These are phyloP conservation scores for Rhexocercosporidium sp. DNA, from an alignment of 2,329 filamentous ascomycete genomes.

Conservation along the genomic window DNA sequence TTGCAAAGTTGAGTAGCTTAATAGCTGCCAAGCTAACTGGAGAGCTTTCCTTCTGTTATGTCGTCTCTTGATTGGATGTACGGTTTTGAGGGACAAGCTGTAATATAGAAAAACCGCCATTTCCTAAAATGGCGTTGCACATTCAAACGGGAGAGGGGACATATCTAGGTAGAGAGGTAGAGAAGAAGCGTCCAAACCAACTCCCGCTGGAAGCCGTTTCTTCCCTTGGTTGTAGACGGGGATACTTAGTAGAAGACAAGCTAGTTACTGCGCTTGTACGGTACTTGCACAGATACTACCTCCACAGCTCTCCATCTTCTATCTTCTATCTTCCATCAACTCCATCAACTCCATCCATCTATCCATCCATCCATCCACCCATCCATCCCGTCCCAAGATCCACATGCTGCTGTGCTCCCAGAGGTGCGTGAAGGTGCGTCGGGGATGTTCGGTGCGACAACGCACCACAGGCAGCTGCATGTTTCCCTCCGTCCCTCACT, in stretches of 20 bases:
- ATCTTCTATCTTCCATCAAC: no score
- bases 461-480: background rate
- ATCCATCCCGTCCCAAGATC: background rate
- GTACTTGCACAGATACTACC: no score
- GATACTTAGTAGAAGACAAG: background rate
- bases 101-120: no score
- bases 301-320: background rate
- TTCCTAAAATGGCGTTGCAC: no score
- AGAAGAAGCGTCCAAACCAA: no score
- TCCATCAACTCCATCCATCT: background rate
- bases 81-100: no score
- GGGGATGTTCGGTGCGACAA: background rate
- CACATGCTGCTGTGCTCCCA: slow-evolving; percentile 12
- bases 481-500: slow-evolving; percentile 7
- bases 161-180: no score
- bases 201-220: background rate
- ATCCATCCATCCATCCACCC: background rate
- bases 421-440: background rate
- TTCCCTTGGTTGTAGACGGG: background rate
- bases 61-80: no score
- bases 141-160: no score
- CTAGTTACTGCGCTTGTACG: background rate
- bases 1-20: no score
- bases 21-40: no score
- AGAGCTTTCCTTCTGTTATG: no score